Evolutionary conservation across 2,329 filamentous ascomycete genomes (phyloP), one percentile per base, ranked within the genome.

Genomic region (Pestalotiopsis sp.): DNA sequence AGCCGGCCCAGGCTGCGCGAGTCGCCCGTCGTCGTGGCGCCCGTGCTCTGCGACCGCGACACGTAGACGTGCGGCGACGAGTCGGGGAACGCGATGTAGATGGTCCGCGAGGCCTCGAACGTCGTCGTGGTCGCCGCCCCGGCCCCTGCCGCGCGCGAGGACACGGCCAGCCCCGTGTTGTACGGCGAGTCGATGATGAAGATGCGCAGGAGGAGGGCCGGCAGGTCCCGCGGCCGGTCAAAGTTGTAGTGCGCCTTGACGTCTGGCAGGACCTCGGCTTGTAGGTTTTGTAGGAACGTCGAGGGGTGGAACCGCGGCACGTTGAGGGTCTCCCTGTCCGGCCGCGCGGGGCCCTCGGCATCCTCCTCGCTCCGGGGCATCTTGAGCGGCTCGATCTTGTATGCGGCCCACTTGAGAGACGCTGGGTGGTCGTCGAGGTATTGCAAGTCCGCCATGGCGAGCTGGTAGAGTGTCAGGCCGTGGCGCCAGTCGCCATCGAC

Each of bases 171-270:
- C 49, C 83, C 82, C 17, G 88, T 89, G 73, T 91, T 92, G 78
- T 97, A 97, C 0, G 93, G 93, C 1, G 93, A 93, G 77, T 96
- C 92, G 71, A 94, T 83, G 69, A 95, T 88, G 75, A 94, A 92
- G 60, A 97, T 90, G 65, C 93, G 90, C n/a, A 97, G 82, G 31
- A 96, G 84, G 1, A 93, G 86, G 4, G 96, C 82, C 0, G 92
- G 89, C n/a, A 92, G 83, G 1, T 86, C 84, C 66, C 87, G 85
- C 66, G 92, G 91, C n/a, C 91, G 88, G 72, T 92, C 90, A 70
- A 96, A 88, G 73, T 93, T 91, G 78, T 93, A 96, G 79, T 97
- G 93, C 4, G 92, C 92, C 79, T 96, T 97, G 73, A 95, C 88
- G 69, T 96, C 87, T 1, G 93, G 92, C 1, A 93, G 84, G 20